A percentile compares a stretch with the other conserved stretches of the same genome.
phyloP scores from a whole-genome alignment of 2,329 filamentous ascomycete species.

The Hysterium pulicare region DNA sequence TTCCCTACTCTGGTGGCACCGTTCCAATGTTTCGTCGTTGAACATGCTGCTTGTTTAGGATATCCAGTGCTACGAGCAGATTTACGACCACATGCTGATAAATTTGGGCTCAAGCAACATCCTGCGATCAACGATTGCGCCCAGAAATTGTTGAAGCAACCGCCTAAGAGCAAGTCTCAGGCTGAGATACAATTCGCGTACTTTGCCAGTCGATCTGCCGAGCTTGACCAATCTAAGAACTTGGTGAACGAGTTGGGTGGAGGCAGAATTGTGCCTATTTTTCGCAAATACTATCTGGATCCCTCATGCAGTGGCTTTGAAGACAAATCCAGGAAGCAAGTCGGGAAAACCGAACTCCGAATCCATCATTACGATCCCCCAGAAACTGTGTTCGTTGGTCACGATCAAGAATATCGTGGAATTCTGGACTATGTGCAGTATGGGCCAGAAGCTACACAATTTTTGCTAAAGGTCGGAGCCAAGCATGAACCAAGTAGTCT shows the following conservation, averaged over 20 bases:
- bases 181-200: slow-evolving; percentile 78
- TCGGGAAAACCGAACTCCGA: slow-evolving; percentile 37
- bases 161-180: slow-evolving; percentile 63
- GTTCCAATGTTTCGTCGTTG: slow-evolving; percentile 77
- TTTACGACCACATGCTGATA: slow-evolving; percentile 74
- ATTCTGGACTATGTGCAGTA: slow-evolving; percentile 99
- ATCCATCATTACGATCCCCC: slow-evolving; percentile 60
- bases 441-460: slow-evolving; percentile 79
- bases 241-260: slow-evolving; percentile 23
- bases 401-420: slow-evolving; percentile 69
- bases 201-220: slow-evolving; percentile 71
- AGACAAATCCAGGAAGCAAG: slow-evolving; percentile 27
- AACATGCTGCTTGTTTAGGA: slow-evolving; percentile 70
- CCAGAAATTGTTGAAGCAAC: slow-evolving; percentile 65
- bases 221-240: slow-evolving; percentile 54
- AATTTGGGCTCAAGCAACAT: slow-evolving; percentile 82
- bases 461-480: slow-evolving; percentile 82
- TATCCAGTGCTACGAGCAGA: slow-evolving; percentile 75
- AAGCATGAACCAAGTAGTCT: slow-evolving; percentile 85
- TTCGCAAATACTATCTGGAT: slow-evolving; percentile 32
- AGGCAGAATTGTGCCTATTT: slow-evolving; percentile 38
- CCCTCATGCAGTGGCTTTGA: slow-evolving; percentile 29
- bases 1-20: slow-evolving; percentile 65
- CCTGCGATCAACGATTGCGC: slow-evolving; percentile 77
- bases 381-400: slow-evolving; percentile 74